Conservation (phyloP, 2,329 filamentous ascomycete genomes). For the Colletotrichum abscissum region DNA sequence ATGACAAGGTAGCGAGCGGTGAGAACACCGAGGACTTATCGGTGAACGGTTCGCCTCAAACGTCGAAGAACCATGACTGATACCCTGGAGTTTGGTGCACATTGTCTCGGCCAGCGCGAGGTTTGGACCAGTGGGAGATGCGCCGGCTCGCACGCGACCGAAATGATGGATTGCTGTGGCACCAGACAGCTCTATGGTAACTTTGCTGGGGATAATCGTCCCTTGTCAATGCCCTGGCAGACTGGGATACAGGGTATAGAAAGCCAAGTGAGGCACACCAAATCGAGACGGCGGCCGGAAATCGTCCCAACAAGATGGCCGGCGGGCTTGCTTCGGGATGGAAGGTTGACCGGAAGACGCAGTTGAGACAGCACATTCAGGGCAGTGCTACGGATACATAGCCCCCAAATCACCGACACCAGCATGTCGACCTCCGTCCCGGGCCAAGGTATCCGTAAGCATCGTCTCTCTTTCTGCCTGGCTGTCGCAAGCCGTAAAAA, state of each 20-base stretch:
- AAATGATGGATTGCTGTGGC: conserved; percentile 11
- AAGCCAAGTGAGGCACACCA: conserved; percentile 5
- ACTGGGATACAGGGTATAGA: conserved; percentile 27
- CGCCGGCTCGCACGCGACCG: conserved; percentile 10
- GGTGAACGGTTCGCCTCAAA: conserved; percentile 13
- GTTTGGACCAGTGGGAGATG: conserved; percentile 11
- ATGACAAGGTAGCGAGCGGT: conserved; percentile 8
- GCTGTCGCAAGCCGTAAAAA: background rate
- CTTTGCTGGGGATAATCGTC: conserved; percentile 16
- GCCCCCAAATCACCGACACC: background rate
- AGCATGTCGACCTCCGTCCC: background rate
- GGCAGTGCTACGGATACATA: background rate
- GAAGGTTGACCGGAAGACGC: conserved; percentile 3
- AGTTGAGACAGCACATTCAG: conserved; percentile 12
- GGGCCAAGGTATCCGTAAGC: background rate
- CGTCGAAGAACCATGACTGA: background rate
- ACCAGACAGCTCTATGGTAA: background rate
- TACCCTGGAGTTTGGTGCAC: background rate
- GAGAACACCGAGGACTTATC: conserved; percentile 15
- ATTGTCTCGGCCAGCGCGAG: conserved; percentile 21
- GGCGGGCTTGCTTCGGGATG: conserved; percentile 20
- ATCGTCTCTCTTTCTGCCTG: background rate
- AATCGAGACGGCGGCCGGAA: conserved; percentile 13
- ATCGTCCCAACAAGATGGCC: conserved; percentile 33
- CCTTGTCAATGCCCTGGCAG: conserved; percentile 23